Evolutionary conservation across 2,329 filamentous ascomycete genomes (phyloP), one percentile per base, ranked within the genome.

Genomic region (Colletotrichum gloeosporioides): DNA sequence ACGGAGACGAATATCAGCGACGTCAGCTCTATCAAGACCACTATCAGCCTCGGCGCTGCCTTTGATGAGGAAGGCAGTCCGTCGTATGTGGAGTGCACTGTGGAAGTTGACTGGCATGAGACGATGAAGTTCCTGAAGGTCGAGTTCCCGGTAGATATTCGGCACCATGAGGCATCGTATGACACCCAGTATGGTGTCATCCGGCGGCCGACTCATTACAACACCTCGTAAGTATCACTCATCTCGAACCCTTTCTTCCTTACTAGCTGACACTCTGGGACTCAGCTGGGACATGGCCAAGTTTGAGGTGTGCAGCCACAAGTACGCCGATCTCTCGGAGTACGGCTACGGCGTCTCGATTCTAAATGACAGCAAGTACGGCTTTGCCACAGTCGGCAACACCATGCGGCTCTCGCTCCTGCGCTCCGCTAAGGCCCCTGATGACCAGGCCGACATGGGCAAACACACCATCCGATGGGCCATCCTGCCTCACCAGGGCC

Each of bases 231-330:
- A 77, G 81, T 79, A 1, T 1, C 36, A 2, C 1, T 6, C 3
- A 25, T 4, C 25, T 3, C 8, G 15, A 63, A 36, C 1, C 25
- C 55, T 6, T 31, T n/a, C 6, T 16, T n/a, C 1, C n/a, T 4
- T 1, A 6, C 8, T n/a, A 0, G 5, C 22, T 13, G 4, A 10
- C 22, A 27, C 5, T 8, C 4, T 57, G 3, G 12, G 2, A n/a
- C 18, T 3, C 8, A 74, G 71, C 12, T 78, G 93, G 93, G 93
- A 95, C 82, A 95, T 95, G 93, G 93, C 93, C 81, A 95, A 95
- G 80, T 95, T 95, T 80, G 93, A 95, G 86, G 93, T 95, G 49
- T 94, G 93, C 88, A 93, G 91, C 82, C 93, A 95, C 86, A 93
- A 93, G 82, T 95, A 91, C 87, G 93, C 93, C 16, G 93, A 95